phyloP scores from a whole-genome alignment of 169 alveolate species.

The Haemoproteus tartakovskyi region DNA sequence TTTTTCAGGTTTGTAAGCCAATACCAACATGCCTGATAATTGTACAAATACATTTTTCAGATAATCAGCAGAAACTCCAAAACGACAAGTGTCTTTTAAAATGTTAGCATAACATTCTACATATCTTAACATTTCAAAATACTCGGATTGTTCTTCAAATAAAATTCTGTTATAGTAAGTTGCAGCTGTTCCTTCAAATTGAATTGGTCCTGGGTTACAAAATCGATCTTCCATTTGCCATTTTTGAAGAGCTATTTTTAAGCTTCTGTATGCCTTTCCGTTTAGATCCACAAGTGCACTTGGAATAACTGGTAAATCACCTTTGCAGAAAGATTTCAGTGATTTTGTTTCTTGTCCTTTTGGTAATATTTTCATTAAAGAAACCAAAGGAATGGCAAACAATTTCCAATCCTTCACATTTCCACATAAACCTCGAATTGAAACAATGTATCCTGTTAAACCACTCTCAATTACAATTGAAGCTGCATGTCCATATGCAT shows the following conservation, averaged over 20 bases:
- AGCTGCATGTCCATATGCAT: conserved; percentile 94
- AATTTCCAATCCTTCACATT: conserved; percentile 91
- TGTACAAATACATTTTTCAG: conserved; percentile 83
- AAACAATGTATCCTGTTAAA: conserved; percentile 91
- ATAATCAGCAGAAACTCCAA: conserved; percentile 85
- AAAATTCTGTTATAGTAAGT: conserved; percentile 83
- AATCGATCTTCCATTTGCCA: conserved; percentile 93
- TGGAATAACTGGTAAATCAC: conserved; percentile 89
- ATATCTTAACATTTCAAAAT: conserved; percentile 85
- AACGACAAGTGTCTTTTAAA: conserved; percentile 84
- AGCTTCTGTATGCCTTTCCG: conserved; percentile 81
- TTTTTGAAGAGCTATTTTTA: conserved; percentile 80
- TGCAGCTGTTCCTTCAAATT: conserved; percentile 88
- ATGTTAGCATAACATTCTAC: conserved; percentile 85
- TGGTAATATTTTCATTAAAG: conserved; percentile 85
- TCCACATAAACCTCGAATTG: conserved; percentile 91
- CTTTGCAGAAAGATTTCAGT: conserved; percentile 67
- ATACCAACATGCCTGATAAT: conserved; percentile 77
- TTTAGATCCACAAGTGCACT: conserved; percentile 89
- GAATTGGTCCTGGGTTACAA: conserved; percentile 97
- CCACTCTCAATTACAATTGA: conserved; percentile 89
- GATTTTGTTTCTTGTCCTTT: conserved; percentile 48
- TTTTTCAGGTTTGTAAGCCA: conserved; percentile 73
- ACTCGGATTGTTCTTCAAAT: conserved; percentile 87
- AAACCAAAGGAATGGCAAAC: conserved; percentile 91